Evolutionary conservation across 768 basidiomycete genomes (phyloP), one percentile per base, ranked within the genome.

Genomic region (Lenzites betulinus): DNA sequence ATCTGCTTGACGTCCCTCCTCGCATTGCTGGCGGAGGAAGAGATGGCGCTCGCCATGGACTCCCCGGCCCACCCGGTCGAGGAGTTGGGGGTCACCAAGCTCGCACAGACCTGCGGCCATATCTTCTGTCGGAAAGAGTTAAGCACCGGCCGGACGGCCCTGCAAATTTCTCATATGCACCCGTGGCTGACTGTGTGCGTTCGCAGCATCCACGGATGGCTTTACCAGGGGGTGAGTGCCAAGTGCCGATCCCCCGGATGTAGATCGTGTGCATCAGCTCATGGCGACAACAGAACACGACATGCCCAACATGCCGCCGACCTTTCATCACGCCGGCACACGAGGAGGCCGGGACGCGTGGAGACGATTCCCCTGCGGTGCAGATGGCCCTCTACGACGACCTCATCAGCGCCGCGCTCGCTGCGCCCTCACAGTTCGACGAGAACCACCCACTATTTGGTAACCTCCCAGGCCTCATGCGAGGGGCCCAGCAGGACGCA

Each of bases 101-200:
- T 93, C 23, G 51, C 36, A 13, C 43, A 71, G 44, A 72, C 71
- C 1, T 79, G 77, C 60, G 70, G 73, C 3, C 91, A 93, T 69
- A 66, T 88, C n/a, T 93, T 92, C 67, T 93, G 91, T 70, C 81
- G 89, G 65, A 85, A 84, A 76, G 91, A 93, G 91, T 92, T 77
- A 70, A 74, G 75, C 75, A 42, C 51, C 33, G 26, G 58, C 56
- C 23, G 22, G 22, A 15, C 25, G 1, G 38, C 15, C 7, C 18
- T 22, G 22, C 44, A 6, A 6, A 25, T 23, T 46, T 7, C 22
- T 49, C 30, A 51, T 41, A 6, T 23, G 33, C 22, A 50, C n/a
- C 12, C 15, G 8, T 33, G 13, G 18, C 47, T 26, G 20, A 30
- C 26, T 7, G 44, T 13, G 20, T 25, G 1, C 23, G 3, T 11